Percentiles rank a stretch among this genome's conserved stretches.
These are phyloP conservation scores for Primulina tabacum DNA, from an alignment of 257 asterid genomes.

Conservation along the genomic window DNA sequence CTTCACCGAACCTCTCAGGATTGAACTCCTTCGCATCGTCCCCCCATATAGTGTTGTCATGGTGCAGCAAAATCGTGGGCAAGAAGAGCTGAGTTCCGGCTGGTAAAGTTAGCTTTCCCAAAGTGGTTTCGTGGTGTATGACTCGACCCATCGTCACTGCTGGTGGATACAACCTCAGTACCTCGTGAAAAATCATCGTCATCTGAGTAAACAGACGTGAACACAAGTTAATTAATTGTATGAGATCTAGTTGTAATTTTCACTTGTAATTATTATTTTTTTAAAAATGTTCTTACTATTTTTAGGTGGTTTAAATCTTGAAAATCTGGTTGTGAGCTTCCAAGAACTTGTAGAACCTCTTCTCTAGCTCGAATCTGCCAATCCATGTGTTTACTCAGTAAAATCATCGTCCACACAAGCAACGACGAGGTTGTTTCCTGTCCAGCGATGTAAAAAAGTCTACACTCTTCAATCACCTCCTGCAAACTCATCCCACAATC, in stretches of 20 bases:
- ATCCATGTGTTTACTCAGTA: constrained; percentile 30
- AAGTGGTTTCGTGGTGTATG: constrained; percentile 4
- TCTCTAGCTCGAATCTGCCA: constrained; percentile 46
- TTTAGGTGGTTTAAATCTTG: constrained; percentile 35
- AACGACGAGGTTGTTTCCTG: constrained; percentile 43
- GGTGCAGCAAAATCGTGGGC: constrained; percentile 29
- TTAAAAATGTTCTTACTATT: constrained; percentile 22
- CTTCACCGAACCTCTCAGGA: constrained; percentile 33
- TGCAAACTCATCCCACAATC: constrained; percentile 29
- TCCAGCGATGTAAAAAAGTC: constrained; percentile 45
- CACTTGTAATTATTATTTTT: too few relatives aligned
- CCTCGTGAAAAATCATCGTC: constrained; percentile 38
- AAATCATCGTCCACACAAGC: constrained; percentile 46
- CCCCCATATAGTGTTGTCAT: constrained; percentile 32
- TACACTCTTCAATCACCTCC: constrained; percentile 50
- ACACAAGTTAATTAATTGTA: too few relatives aligned
- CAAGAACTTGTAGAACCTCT: constrained; percentile 35
- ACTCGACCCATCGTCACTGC: constrained; percentile 3
- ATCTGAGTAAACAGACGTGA: constrained; percentile 13
- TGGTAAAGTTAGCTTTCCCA: constrained; percentile 22
- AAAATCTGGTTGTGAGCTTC: constrained; percentile 23
- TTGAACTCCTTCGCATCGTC: constrained; percentile 29
- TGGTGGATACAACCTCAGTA: constrained; percentile 36
- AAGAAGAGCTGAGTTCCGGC: constrained; percentile 26
- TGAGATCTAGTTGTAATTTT: not conserved